Evolutionary conservation across 2,329 filamentous ascomycete species (phyloP), one percentile per base, ranked within the genome.

Genomic region (Didymellaceae sp.): DNA sequence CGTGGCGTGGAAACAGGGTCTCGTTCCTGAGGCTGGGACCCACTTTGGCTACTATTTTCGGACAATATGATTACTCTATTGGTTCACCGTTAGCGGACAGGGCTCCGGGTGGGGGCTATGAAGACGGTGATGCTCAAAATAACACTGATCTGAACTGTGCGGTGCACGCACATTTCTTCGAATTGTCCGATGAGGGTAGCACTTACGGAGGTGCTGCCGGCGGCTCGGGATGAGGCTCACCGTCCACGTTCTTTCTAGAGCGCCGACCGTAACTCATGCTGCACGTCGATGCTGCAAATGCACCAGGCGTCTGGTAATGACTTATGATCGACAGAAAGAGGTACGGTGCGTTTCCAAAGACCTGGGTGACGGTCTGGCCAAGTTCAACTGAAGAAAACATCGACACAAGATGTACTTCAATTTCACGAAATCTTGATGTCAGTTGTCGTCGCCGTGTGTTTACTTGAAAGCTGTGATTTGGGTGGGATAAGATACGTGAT

Each of bases 181-280:
- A 22, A 22, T 40, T 20, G 24, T 25, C 7, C 10, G 18, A 28
- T 34, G 10, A 13, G 22, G 14, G n/a, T 14, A 17, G 31, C 30
- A 63, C 66, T 49, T 57, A 68, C 63, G 65, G 63, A 50, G 63
- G 65, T 57, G 63, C 62, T 20, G 58, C 52, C 34, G 66, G 62
- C n/a, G 60, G 58, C 30, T 68, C 63, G 26, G 61, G 62, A 28
- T 59, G 43, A 49, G 63, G 57, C 2, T 56, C 49, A 25, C 31
- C 21, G 8, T 33, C 33, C n/a, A 33, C 31, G 20, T 33, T 44
- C 32, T 39, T 31, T 10, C 16, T 24, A 6, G 16, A 28, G 18
- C 14, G 17, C 14, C 24, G 25, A 37, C 14, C 24, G 14, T 11
- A 20, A 11, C 5, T 9, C 21, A 31, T 28, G 6, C 11, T 20